phyloP scores from a whole-genome alignment of 306 rosid species.

The Delonix regia region DNA sequence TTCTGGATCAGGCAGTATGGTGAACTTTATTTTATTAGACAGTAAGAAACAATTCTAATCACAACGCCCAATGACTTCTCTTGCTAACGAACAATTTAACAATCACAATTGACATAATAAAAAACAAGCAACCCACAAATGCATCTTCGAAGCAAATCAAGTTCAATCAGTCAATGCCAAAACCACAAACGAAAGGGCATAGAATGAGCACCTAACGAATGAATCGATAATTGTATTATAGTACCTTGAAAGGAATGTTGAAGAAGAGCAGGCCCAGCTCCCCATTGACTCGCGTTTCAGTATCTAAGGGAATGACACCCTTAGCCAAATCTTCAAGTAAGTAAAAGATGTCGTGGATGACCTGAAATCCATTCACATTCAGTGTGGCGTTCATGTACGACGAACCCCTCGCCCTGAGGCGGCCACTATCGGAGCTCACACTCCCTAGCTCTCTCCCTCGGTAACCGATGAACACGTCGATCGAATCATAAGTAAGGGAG shows the following conservation, averaged over 20 bases:
- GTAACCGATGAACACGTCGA: constrained; percentile 68
- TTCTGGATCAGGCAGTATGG: not conserved
- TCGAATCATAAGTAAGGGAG: constrained; percentile 63
- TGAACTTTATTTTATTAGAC: not conserved
- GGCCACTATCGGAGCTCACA: constrained; percentile 60
- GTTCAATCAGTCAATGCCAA: not conserved
- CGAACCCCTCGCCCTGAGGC: constrained; percentile 60
- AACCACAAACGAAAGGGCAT: not conserved
- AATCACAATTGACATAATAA: not conserved
- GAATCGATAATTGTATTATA: not conserved
- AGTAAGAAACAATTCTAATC: not conserved
- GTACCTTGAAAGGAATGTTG: constrained; percentile 75
- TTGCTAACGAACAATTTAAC: not conserved
- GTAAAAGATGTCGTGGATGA: constrained; percentile 72
- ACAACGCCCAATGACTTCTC: not conserved
- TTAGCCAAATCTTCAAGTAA: constrained; percentile 72
- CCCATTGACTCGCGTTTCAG: constrained; percentile 64
- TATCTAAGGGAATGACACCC: constrained; percentile 82
- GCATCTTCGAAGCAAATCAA: not conserved
- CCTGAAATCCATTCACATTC: constrained; percentile 63
- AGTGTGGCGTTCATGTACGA: constrained; percentile 75
- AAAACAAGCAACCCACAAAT: not conserved
- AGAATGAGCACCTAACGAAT: not conserved
- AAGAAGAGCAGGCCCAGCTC: constrained; percentile 62
- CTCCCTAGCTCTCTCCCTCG: constrained; percentile 70